These are phyloP conservation scores for Helichrysum umbraculigerum DNA, from an alignment of 129 eudicot genomes.

Conservation along the genomic window DNA sequence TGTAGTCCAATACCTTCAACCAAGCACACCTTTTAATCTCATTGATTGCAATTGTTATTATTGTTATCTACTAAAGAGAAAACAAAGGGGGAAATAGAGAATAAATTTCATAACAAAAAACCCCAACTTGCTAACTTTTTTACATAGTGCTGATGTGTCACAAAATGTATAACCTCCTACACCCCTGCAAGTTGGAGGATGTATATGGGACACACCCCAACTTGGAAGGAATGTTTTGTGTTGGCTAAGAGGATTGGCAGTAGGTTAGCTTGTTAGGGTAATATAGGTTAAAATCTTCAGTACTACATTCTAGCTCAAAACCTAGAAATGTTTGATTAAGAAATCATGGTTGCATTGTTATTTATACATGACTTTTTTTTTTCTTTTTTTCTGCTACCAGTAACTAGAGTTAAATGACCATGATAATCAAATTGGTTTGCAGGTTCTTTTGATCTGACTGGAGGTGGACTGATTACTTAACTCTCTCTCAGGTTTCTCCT, in stretches of 20 bases:
- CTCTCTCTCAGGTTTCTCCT: conserved; percentile 4
- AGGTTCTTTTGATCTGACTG: conserved; percentile 20
- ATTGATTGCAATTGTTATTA: not conserved
- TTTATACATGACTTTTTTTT: too few relatives aligned
- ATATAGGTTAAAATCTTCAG: not conserved
- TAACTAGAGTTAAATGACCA: conserved; percentile 9
- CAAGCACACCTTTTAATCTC: not conserved
- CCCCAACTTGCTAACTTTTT: not conserved
- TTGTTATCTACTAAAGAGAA: not conserved
- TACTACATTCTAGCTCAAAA: not conserved
- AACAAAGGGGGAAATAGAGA: not conserved
- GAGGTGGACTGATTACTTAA: conserved; percentile 7
- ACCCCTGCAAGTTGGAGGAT: too few relatives aligned
- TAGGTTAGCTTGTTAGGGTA: not conserved
- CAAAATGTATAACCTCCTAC: not conserved
- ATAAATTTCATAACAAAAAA: too few relatives aligned
- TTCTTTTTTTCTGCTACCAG: not conserved
- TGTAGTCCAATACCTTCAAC: not conserved
- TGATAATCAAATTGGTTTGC: conserved; percentile 14
- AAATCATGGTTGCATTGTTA: not conserved
- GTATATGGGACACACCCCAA: too few relatives aligned
- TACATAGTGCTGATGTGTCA: not conserved
- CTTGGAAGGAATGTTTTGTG: not conserved
- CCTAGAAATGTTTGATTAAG: not conserved
- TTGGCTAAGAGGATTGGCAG: not conserved